These are phyloP conservation scores for Wickerhamiella qilinensis DNA, from an alignment of 805 yeast species.

Conservation along the genomic window DNA sequence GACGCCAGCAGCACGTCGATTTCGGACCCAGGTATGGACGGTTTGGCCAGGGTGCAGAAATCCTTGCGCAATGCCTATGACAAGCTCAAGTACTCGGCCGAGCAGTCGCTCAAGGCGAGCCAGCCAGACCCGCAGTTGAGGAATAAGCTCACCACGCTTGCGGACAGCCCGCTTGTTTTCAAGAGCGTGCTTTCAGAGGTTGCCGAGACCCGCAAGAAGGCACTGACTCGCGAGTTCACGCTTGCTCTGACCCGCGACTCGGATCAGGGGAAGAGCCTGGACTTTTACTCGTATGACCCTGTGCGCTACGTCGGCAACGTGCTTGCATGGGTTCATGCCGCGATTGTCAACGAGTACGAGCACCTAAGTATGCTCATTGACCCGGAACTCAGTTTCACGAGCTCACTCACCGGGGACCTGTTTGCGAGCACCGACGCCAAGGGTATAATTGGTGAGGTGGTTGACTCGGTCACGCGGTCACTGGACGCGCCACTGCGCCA, in stretches of 20 bases:
- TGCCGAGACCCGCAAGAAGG: constrained; percentile 51
- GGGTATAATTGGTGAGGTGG: constrained; percentile 11
- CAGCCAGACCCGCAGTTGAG: constrained; percentile 4
- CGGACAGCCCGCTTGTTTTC: constrained; percentile 28
- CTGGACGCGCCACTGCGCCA: constrained; percentile 45
- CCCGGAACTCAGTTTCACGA: constrained; percentile 17
- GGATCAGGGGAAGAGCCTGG: constrained; percentile 31
- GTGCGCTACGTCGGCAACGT: constrained; percentile 72
- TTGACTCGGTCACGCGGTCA: constrained; percentile 35
- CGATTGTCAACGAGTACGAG: constrained; percentile 78
- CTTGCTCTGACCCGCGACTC: constrained; percentile 19
- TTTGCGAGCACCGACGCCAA: constrained; percentile 4
- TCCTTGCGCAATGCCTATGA: constrained; percentile 38
- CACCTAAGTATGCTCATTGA: constrained; percentile 47
- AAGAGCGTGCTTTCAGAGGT: constrained; percentile 45
- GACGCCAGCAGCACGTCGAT: background rate
- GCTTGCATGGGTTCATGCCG: constrained; percentile 72
- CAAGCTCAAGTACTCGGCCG: constrained; percentile 32
- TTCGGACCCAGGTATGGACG: no score
- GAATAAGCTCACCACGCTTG: constrained; percentile 14
- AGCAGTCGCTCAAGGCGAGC: constrained; percentile 13
- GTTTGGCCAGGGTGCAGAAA: no score
- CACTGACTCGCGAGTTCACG: constrained; percentile 49
- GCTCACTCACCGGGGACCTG: constrained; percentile 5
- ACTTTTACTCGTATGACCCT: constrained; percentile 62